phyloP scores from a whole-genome alignment of 2,329 filamentous ascomycete species.

The Ophiocordyceps camponoti-saundersi region DNA sequence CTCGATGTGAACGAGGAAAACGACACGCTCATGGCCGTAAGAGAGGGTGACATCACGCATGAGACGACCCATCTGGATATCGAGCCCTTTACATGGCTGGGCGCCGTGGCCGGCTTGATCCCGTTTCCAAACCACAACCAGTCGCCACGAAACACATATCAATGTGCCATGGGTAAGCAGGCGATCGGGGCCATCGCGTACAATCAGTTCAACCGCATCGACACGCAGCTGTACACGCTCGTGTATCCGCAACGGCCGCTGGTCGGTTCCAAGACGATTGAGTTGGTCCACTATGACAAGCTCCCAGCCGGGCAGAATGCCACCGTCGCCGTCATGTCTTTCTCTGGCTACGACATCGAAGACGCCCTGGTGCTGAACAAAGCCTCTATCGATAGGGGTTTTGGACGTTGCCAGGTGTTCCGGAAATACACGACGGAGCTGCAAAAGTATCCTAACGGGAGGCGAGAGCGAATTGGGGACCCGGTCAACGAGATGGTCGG shows the following conservation, averaged over 20 bases:
- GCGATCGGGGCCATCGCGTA: conserved; percentile 96
- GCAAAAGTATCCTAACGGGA: conserved; percentile 78
- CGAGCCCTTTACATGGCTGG: conserved; percentile 91
- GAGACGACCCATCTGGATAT: conserved; percentile 92
- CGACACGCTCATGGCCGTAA: conserved; percentile 81
- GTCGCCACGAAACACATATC: conserved; percentile 94
- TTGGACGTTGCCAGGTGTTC: conserved; percentile 95
- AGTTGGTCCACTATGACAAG: conserved; percentile 93
- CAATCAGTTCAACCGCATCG: conserved; percentile 94
- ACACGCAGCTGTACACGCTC: conserved; percentile 88
- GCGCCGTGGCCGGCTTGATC: conserved; percentile 88
- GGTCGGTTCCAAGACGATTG: conserved; percentile 93
- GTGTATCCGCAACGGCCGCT: conserved; percentile 96
- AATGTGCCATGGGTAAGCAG: conserved; percentile 99
- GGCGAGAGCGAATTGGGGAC: conserved; percentile 45
- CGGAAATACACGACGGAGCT: conserved; percentile 79
- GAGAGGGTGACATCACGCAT: conserved; percentile 67
- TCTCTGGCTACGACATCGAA: conserved; percentile 98
- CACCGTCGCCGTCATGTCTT: conserved; percentile 97
- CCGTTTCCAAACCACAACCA: conserved; percentile 98
- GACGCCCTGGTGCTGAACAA: conserved; percentile 95
- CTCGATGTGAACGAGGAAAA: conserved; percentile 98
- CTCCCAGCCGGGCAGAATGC: conserved; percentile 93
- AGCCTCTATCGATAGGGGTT: conserved; percentile 84
- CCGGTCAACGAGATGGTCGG: conserved; percentile 33